Conservation (phyloP, 345 rosid species). For the Brassica carinata region DNA sequence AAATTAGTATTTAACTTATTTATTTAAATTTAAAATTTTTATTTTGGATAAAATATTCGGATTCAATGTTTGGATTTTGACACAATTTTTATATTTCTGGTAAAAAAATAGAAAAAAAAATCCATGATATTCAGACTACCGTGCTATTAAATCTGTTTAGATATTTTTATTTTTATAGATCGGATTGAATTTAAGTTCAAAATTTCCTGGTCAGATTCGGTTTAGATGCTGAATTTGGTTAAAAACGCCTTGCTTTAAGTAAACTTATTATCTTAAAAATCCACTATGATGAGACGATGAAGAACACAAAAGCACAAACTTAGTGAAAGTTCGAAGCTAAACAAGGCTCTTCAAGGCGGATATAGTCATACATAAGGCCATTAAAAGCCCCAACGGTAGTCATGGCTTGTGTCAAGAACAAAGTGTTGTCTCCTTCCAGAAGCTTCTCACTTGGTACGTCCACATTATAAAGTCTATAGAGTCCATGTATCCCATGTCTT, state of each 20-base stretch:
- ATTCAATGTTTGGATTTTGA: no score
- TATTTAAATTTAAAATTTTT: no score
- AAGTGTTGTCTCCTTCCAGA: slow-evolving; percentile 59
- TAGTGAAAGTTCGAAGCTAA: slow-evolving; percentile 6
- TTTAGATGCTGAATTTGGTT: background rate
- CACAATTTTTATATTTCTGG: no score
- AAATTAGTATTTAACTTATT: no score
- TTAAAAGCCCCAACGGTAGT: slow-evolving; percentile 59
- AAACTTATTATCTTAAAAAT: background rate
- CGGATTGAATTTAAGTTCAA: background rate
- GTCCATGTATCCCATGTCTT: slow-evolving; percentile 88
- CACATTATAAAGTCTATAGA: slow-evolving; percentile 64
- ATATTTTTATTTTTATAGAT: no score
- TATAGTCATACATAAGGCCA: slow-evolving; percentile 89
- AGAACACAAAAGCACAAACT: background rate
- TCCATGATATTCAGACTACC: no score
- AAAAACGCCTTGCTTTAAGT: background rate
- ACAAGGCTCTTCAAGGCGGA: slow-evolving; percentile 81
- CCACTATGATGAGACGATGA: background rate
- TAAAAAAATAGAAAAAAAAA: no score
- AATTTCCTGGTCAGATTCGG: background rate
- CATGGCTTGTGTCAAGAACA: slow-evolving; percentile 64
- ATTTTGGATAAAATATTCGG: no score
- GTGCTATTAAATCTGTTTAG: no score
- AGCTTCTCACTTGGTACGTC: slow-evolving; percentile 54